Evolutionary conservation across 495 filamentous ascomycete genomes (phyloP), one percentile per base, ranked within the genome.

Genomic region (Diplogelasinospora grovesii): DNA sequence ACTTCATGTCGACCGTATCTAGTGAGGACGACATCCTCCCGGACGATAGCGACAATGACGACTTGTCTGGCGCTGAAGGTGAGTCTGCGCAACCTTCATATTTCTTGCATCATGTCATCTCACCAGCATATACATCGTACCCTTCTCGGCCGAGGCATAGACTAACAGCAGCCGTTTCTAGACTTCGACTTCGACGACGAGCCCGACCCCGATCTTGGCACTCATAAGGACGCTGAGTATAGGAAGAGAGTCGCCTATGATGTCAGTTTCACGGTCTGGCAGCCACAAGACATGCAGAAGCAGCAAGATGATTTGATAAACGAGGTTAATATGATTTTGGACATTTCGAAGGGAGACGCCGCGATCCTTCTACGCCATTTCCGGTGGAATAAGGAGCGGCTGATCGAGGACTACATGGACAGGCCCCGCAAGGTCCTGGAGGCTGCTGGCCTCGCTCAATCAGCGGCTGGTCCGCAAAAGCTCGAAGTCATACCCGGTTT

Each of bases 381-480:
- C 32, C 75, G 87, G 50, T 98, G 92, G 92, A 95, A 95, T 60
- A 90, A 94, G 56, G 92, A 98, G 56, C 78, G 85, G 23, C 61
- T 98, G 46, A 89, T 97, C 22, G 92, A 97, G 46, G 78, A 83
- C 28, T 97, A 95, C 54, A 95, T 97, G 89, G 90, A 97, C 36
- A 70, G 69, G 31, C 78, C 81, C 11, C 74, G 83, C 8, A 65
- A 79, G 54, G 79, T 89, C 0, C 63, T 96, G n/a, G 89, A 95
- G 50, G 80, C 79, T 32, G 87, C 90, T 9, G 92, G 92, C 4
- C 66, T 98, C 23, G 83, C 85, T 14, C 73, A 78, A 20, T 77
- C 68, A 34, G 70, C 73, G n/a, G 60, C 70, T n/a, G 63, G 68
- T 7, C 71, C 69, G 13, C 84, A 84, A 5, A 79, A 72, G 51